Conservation (phyloP, 352 stramenopile genomes). For the Globisporangium paroecandrum region DNA sequence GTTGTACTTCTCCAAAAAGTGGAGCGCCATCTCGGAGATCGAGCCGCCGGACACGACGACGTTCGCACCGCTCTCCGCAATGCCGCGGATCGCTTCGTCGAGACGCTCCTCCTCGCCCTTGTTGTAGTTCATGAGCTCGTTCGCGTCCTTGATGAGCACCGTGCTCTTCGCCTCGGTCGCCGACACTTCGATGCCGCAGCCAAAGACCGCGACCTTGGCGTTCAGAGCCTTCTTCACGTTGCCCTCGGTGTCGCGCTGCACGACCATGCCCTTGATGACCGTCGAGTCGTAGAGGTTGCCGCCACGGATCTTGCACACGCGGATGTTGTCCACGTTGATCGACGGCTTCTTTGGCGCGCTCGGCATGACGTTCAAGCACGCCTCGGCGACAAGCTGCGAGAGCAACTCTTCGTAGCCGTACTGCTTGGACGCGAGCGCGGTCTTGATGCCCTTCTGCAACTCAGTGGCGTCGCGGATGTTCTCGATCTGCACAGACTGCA, state of each 20-base stretch:
- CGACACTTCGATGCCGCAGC: conserved; percentile 95
- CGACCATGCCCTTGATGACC: conserved; percentile 98
- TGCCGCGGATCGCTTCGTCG: conserved; percentile 96
- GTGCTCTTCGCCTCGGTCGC: conserved; percentile 98
- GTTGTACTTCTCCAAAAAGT: conserved; percentile 99
- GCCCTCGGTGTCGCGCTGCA: conserved; percentile 92
- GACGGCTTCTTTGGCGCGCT: conserved; percentile 76
- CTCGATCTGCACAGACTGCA: conserved; percentile 76
- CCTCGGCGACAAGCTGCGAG: conserved; percentile 92
- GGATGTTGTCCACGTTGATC: conserved; percentile 98
- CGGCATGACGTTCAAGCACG: conserved; percentile 93
- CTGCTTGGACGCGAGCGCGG: conserved; percentile 97
- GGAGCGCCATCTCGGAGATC: conserved; percentile 98
- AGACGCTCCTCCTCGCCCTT: conserved; percentile 98
- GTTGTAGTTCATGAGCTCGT: conserved; percentile 99
- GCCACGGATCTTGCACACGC: conserved; percentile 97
- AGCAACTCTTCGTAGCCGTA: conserved; percentile 96
- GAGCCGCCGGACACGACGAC: conserved; percentile 96
- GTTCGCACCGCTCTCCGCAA: conserved; percentile 94
- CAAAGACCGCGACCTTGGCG: conserved; percentile 97
- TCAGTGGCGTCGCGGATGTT: conserved; percentile 84
- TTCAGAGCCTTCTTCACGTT: conserved; percentile 88
- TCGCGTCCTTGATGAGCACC: conserved; percentile 98
- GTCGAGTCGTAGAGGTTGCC: conserved; percentile 93
- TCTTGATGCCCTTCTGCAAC: conserved; percentile 90